A percentile compares a stretch with the other conserved stretches of the same genome.
Conservation (phyloP, 139 green algal species). For the Gonium pectorale region DNA sequence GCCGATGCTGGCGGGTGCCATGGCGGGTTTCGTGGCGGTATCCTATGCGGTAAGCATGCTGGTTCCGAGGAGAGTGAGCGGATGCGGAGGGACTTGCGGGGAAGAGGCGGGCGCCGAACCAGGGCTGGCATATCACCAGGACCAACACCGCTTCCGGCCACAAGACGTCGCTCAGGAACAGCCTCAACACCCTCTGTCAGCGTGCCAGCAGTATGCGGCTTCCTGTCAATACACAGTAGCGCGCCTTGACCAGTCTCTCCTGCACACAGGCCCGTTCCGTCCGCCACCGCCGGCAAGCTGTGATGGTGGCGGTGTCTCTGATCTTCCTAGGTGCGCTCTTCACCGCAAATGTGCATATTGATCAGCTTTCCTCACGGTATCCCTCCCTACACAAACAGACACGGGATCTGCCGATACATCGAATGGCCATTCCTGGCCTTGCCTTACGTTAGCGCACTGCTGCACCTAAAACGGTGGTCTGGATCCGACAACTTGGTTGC, state of each 20-base stretch:
- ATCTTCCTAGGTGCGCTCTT: constrained; percentile 43
- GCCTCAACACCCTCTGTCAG: too few species aligned
- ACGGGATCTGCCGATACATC: too few species aligned
- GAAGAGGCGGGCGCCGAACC: too few species aligned
- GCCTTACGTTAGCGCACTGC: neutral
- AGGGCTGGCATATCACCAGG: too few species aligned
- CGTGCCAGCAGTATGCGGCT: too few species aligned
- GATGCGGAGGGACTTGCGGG: neutral
- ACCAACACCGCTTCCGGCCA: too few species aligned
- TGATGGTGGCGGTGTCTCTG: constrained; percentile 41
- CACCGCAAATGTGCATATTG: too few species aligned
- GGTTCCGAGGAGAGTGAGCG: neutral
- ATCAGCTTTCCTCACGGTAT: too few species aligned
- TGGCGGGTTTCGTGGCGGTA: constrained; percentile 53
- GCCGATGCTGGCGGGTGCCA: constrained; percentile 42
- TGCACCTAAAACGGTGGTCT: neutral
- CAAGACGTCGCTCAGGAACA: too few species aligned
- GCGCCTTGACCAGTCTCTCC: too few species aligned
- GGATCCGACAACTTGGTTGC: neutral
- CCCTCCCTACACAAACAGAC: too few species aligned
- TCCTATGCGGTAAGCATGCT: constrained; percentile 14
- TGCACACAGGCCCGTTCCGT: neutral
- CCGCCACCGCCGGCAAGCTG: neutral
- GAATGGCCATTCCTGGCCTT: neutral
- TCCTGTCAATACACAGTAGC: too few species aligned